Conservation (phyloP, 73 alveolate genomes). For the Uronychia setigera region DNA sequence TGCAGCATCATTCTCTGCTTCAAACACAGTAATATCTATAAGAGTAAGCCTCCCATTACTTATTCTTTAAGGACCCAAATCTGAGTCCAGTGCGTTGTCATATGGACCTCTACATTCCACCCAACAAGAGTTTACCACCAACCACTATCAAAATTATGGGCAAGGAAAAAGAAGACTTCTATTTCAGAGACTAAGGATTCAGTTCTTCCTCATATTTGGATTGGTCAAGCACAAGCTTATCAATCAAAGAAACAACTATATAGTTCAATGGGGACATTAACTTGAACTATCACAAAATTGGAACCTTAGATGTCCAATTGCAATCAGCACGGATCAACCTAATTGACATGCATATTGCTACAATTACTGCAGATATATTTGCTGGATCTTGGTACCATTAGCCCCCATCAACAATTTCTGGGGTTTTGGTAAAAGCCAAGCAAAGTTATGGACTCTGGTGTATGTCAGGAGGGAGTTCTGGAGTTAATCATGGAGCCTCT, state of each 20-base stretch:
- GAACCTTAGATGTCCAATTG: neutral
- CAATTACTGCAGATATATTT: neutral
- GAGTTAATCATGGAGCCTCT: neutral
- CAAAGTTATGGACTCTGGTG: neutral
- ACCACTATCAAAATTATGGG: neutral
- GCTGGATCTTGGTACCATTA: neutral
- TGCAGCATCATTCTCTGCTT: neutral
- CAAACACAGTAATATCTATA: neutral
- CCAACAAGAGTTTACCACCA: neutral
- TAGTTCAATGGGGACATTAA: neutral
- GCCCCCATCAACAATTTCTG: neutral
- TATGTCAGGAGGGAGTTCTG: too few species aligned
- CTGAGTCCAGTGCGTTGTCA: slow-evolving; percentile 3
- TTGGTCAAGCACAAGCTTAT: neutral
- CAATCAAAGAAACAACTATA: neutral
- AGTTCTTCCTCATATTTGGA: neutral
- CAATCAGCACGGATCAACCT: neutral
- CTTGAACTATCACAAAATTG: neutral
- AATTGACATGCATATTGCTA: neutral
- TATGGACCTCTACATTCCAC: slow-evolving; percentile 3
- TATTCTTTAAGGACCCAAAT: neutral
- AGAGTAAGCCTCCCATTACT: neutral
- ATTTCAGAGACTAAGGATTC: neutral
- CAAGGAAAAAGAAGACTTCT: neutral
- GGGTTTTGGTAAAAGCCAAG: neutral